Conservation (phyloP, 106 monocot genomes). For the Acorus calamus region DNA sequence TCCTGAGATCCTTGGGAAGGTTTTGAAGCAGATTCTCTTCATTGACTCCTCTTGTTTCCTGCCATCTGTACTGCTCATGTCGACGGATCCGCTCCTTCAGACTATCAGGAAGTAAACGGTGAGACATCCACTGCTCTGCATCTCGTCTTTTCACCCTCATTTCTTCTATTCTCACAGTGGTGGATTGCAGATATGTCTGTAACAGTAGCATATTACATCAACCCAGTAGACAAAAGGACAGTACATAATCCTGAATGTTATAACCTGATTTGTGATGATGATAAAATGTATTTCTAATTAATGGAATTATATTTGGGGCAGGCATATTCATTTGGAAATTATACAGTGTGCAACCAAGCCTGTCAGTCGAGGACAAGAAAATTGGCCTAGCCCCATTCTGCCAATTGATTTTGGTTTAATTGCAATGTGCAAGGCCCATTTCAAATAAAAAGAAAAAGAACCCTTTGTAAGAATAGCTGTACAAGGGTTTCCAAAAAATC, state of each 20-base stretch:
- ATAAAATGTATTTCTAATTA: too few relatives aligned
- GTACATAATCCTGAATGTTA: background rate
- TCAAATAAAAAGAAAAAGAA: too few relatives aligned
- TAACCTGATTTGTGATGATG: too few relatives aligned
- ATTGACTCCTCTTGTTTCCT: constrained; percentile 91
- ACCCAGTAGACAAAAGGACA: background rate
- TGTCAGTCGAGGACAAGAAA: too few relatives aligned
- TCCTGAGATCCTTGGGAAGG: constrained; percentile 88
- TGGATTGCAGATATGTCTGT: constrained; percentile 93
- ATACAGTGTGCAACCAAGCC: too few relatives aligned
- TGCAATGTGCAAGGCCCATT: too few relatives aligned
- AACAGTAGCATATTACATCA: background rate
- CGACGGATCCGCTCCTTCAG: constrained; percentile 72
- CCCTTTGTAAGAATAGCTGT: too few relatives aligned
- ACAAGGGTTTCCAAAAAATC: too few relatives aligned
- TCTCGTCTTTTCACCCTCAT: constrained; percentile 94
- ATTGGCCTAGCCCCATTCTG: too few relatives aligned
- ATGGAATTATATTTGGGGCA: too few relatives aligned
- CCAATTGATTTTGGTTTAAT: too few relatives aligned
- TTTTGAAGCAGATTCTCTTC: constrained; percentile 66
- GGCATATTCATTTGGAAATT: too few relatives aligned
- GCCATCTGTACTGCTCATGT: constrained; percentile 91
- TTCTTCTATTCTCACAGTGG: constrained; percentile 85
- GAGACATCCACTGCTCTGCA: constrained; percentile 94
- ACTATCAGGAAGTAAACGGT: constrained; percentile 77